Evolutionary conservation across 2,329 filamentous ascomycete species (phyloP).

Genomic region (Endocalyx cinctus): DNA sequence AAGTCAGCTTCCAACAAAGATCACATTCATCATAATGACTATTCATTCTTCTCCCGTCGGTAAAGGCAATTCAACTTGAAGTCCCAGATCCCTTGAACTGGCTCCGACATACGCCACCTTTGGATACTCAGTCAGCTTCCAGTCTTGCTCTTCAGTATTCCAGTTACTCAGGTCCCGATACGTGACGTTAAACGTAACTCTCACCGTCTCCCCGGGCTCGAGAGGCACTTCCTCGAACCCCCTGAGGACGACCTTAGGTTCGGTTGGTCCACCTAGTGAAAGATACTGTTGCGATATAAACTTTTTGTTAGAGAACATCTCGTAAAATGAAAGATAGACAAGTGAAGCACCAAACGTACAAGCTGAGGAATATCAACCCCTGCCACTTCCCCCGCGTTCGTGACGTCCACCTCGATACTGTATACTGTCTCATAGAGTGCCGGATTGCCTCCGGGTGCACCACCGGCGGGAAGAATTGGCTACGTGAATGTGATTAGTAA

Average conservation of each 20-base stretch:
- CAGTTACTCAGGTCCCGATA: conserved; percentile 84
- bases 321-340: neutral
- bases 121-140: conserved; percentile 53
- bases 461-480: conserved; percentile 41
- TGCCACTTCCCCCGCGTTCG: conserved; percentile 60
- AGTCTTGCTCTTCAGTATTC: conserved; percentile 73
- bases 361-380: conserved; percentile 73
- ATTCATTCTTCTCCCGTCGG: no score
- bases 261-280: conserved; percentile 69
- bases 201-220: conserved; percentile 58
- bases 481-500: no score
- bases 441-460: conserved; percentile 59
- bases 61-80: conserved; percentile 10
- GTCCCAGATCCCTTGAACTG: conserved; percentile 29
- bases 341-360: conserved; percentile 12
- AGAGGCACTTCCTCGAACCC: conserved; percentile 77
- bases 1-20: no score
- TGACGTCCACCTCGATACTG: conserved; percentile 60
- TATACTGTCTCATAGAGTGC: conserved; percentile 65
- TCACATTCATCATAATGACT: no score
- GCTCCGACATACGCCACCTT: conserved; percentile 52
- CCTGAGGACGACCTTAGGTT: conserved; percentile 63
- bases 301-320: conserved; percentile 1
- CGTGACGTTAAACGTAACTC: conserved; percentile 66
- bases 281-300: conserved; percentile 48